Evolutionary conservation across 2,329 filamentous ascomycete genomes (phyloP), one percentile per base, ranked within the genome.

Genomic region (Botrytis tulipae): DNA sequence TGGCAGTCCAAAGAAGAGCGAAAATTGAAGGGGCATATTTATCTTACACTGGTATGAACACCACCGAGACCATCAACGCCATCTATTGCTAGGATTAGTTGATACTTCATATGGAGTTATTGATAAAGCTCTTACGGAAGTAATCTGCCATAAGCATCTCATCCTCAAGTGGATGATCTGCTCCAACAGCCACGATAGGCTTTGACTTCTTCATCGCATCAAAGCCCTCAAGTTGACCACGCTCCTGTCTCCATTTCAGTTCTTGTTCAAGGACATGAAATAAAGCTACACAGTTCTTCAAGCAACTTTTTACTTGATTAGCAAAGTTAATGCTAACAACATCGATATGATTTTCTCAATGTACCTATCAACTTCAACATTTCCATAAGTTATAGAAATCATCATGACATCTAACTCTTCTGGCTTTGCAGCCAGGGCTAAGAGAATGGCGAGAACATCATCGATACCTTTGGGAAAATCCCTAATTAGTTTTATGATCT

Each of bases 261-360:
- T 99, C 96, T 81, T 94, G 93, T 77, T 97, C 94, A 71, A 99
- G 88, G 74, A 97, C 91, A 79, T 98, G 92, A 84, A 99, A 98
- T 75, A 98, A 86, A 37, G 94, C 92, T 57, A 98, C 91, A 25
- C 93, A 91, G 83, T 99, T 99, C 69, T 92, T 90, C 69, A 98
- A 86, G 79, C 94, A 98, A 82, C 92, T 95, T 74, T 32, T 65
- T 35, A 35, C 8, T 25, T 57, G 22, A 63, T 74, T 51, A 78
- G 67, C 40, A 73, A 59, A 62, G 44, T 54, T 12, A 37, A 25
- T 22, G 44, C 35, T n/a, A 32, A 59, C 35, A 22, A 54, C 10
- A 63, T 18, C 0, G n/a, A 59, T 48, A 5, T 63, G 16, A 25
- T 59, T 16, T 42, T 61, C 77, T 84, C 74, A 25, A 37, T n/a